phyloP scores from a whole-genome alignment of 2,329 filamentous ascomycete genomes.

The Neocucurbitaria cava region DNA sequence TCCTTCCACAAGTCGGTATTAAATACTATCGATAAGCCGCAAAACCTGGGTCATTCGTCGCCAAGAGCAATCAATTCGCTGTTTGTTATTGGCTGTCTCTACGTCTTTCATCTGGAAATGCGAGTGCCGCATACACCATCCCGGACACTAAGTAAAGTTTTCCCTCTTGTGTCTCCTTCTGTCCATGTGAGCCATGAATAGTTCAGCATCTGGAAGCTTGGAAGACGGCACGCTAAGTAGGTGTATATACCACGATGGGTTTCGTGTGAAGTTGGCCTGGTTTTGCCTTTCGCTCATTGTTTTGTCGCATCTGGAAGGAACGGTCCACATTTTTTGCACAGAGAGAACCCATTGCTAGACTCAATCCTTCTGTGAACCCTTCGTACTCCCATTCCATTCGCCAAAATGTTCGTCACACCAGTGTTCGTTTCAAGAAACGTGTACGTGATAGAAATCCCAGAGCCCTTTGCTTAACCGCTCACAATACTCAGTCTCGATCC shows the following conservation, averaged over 20 bases:
- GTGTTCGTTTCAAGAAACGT: constrained; percentile 18
- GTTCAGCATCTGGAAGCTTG: constrained; percentile 1
- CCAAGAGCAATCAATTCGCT: constrained; percentile 22
- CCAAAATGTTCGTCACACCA: constrained; percentile 27
- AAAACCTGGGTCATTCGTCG: constrained; percentile 20
- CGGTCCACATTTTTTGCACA: not conserved
- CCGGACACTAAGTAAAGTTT: constrained; percentile 19
- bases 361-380: not conserved
- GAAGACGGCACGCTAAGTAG: not conserved
- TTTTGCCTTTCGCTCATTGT: constrained; percentile 2
- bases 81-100: constrained; percentile 18
- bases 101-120: constrained; percentile 29
- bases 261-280: constrained; percentile 1
- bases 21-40: constrained; percentile 35
- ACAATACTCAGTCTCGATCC: constrained; percentile 19
- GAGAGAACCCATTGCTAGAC: not conserved
- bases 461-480: constrained; percentile 5
- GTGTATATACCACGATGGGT: constrained; percentile 17
- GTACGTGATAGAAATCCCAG: constrained; percentile 15
- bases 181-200: constrained; percentile 12
- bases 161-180: constrained; percentile 14
- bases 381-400: not conserved
- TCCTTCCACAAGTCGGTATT: constrained; percentile 30
- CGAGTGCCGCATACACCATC: constrained; percentile 15
- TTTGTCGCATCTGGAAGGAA: not conserved